These are phyloP conservation scores for Aurantiochytrium sp. DNA, from an alignment of 108 stramenopile genomes.

Conservation along the genomic window DNA sequence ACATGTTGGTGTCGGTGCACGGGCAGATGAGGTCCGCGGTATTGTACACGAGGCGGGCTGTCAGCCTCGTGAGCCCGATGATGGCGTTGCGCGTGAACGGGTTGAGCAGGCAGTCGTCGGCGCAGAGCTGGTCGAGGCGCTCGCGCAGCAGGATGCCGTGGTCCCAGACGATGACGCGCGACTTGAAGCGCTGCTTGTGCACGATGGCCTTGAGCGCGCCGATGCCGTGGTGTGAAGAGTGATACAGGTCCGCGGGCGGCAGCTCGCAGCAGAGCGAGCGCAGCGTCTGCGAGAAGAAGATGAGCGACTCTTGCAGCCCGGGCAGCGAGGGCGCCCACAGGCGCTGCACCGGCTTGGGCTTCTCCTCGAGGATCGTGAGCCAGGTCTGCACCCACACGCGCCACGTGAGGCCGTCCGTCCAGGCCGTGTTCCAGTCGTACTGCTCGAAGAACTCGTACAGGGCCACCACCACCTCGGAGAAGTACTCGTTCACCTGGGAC, in stretches of 20 bases:
- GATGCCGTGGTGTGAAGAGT: slow-evolving; percentile 5
- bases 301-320: slow-evolving; percentile 21
- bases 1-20: slow-evolving; percentile 16
- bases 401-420: slow-evolving; percentile 28
- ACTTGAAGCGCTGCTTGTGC: slow-evolving; percentile 23
- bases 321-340: background rate
- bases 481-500: slow-evolving; percentile 7
- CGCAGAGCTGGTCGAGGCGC: background rate
- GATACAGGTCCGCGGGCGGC: slow-evolving; percentile 11
- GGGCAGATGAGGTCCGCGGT: slow-evolving; percentile 3
- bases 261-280: slow-evolving; percentile 5
- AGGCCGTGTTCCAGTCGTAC: slow-evolving; percentile 15
- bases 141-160: slow-evolving; percentile 14
- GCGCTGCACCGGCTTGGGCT: slow-evolving; percentile 1
- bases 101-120: background rate
- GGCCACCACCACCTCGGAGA: slow-evolving; percentile 15
- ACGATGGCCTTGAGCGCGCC: background rate
- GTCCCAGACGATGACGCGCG: slow-evolving; percentile 30
- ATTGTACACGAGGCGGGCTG: slow-evolving; percentile 12
- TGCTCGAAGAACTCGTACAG: slow-evolving; percentile 24
- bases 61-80: background rate
- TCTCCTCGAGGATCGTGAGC: slow-evolving; percentile 17
- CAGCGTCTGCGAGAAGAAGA: slow-evolving; percentile 28
- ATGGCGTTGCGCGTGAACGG: slow-evolving; percentile 10
- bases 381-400: slow-evolving; percentile 19